Base-by-base conservation (phyloP, 1,139 yeast species). In the Groenewaldozyma sp. region DNA sequence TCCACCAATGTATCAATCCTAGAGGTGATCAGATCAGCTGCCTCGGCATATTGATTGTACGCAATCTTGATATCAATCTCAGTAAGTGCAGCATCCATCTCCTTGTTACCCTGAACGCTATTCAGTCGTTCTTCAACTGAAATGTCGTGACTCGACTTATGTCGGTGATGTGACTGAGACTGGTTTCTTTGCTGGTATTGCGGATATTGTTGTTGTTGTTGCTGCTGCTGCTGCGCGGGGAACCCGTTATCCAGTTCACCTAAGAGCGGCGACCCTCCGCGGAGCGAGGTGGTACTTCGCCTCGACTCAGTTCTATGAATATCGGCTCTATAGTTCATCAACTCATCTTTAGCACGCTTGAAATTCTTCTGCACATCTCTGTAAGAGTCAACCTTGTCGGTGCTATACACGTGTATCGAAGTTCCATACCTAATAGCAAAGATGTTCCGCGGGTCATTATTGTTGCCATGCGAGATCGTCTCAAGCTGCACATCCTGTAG, bases 11-110 rank as follows among this genome's bases (percentile, higher is more conserved):
- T 14, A 5, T 36, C 27, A 20, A 21, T 10, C 20, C 35, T 22
- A 13, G 35, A 18, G 16, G 21, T 60, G 36, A 77, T 65, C 29
- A 70, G 58, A 3, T 73, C 74, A 2, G 76, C 79, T 0, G 82
- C 76, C 37, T 67, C 74, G 19, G 63, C 60, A 51, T 70, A 78
- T 44, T 70, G 69, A 44, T 76, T 73, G 51, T 78, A 82, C 4
- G 84, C 79, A 24, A 80, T 70, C 43, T 70, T 68, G 21, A 78
- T 74, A 54, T 81, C 91, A 24, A 79, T 68, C 45, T 79, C 84
- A 45, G 78, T 82, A 24, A 81, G 65, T 37, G 70, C 64, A 40
- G 78, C 82, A 48, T 78, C 84, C 31, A 78, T 66, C 35, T 69
- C 66, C 39, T 38, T 37, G 37, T 39, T 28, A 19, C 34, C 37